phyloP scores from a whole-genome alignment of 805 yeast species.

The Myxozyma vanderwaltii region DNA sequence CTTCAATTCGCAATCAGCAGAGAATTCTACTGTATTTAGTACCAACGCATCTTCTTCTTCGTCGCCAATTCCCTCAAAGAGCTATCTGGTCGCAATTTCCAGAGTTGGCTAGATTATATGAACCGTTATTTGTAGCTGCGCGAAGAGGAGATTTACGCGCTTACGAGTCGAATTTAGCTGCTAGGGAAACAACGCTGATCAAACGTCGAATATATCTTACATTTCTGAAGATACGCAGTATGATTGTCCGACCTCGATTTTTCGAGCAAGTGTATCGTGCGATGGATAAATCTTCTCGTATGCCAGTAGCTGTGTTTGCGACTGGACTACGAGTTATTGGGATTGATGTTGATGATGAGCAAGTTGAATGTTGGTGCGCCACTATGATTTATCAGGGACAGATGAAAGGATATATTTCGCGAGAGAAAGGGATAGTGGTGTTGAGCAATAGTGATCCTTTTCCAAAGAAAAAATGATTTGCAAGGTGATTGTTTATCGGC shows the following conservation, averaged over 20 bases:
- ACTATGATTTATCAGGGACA: conserved; percentile 59
- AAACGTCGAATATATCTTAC: conserved; percentile 62
- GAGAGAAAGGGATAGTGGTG: conserved; percentile 70
- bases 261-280: conserved; percentile 47
- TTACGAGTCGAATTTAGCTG: conserved; percentile 51
- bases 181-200: conserved; percentile 55
- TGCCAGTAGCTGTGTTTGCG: conserved; percentile 48
- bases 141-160: conserved; percentile 56
- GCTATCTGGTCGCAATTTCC: conserved; percentile 49
- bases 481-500: no score
- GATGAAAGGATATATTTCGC: conserved; percentile 81
- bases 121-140: conserved; percentile 53
- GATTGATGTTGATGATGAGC: conserved; percentile 46
- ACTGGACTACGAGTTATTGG: conserved; percentile 47
- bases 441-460: conserved; percentile 74
- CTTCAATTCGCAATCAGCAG: conserved; percentile 42
- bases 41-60: conserved; percentile 61
- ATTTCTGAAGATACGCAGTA: conserved; percentile 54
- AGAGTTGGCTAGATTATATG: conserved; percentile 47
- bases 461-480: conserved; percentile 45
- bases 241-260: conserved; percentile 53
- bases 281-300: conserved; percentile 41
- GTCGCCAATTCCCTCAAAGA: conserved; percentile 52
- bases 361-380: conserved; percentile 70
- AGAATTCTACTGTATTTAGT: conserved; percentile 58